Percentiles rank a stretch among this genome's conserved stretches.
Evolutionary conservation across 345 rosid genomes (phyloP).

Genomic region (Mercurialis annua): DNA sequence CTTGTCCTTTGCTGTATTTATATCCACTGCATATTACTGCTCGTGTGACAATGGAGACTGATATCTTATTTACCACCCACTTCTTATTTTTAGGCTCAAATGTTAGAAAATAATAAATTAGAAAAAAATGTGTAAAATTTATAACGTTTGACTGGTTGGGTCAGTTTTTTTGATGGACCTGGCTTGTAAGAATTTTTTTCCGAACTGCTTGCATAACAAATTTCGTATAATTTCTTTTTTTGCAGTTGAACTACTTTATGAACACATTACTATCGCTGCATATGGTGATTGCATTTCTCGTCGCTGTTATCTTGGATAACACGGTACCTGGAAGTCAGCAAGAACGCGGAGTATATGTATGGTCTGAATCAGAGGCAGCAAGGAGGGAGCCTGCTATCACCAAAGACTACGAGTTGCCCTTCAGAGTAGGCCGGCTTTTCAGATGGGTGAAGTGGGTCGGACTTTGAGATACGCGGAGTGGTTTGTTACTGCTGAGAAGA

Average conservation of each 20-base stretch:
- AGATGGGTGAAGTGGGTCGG: slow-evolving; percentile 99
- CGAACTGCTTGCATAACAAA: not conserved
- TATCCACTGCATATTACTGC: not conserved
- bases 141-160: no score
- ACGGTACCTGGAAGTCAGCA: slow-evolving; percentile 88
- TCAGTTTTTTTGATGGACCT: not conserved
- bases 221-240: not conserved
- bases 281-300: slow-evolving; percentile 87
- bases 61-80: no score
- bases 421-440: slow-evolving; percentile 75
- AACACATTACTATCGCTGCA: slow-evolving; percentile 74
- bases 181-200: not conserved
- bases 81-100: no score
- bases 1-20: not conserved
- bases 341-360: slow-evolving; percentile 88
- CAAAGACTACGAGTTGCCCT: slow-evolving; percentile 86
- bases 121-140: no score
- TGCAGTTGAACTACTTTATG: slow-evolving; percentile 84
- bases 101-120: no score
- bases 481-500: slow-evolving; percentile 7
- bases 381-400: slow-evolving; percentile 82
- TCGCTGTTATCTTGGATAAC: slow-evolving; percentile 84
- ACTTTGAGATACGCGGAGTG: slow-evolving; percentile 34
- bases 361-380: slow-evolving; percentile 86
- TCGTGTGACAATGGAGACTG: not conserved